Base-by-base conservation (phyloP, 2,329 filamentous ascomycete species). In the Acephala macrosclerotiorum region DNA sequence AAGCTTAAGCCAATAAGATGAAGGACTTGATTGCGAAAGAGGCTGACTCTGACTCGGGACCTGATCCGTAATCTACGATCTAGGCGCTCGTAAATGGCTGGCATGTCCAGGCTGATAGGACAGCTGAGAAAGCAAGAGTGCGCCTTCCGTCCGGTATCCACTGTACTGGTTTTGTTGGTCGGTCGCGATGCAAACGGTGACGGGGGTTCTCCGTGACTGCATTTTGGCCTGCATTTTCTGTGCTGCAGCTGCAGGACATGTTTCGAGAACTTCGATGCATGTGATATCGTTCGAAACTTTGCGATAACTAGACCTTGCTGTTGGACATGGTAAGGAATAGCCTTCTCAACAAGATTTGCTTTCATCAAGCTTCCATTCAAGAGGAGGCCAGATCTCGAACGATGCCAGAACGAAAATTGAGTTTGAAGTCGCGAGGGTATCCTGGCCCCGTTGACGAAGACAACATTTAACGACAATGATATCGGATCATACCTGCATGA, bases 81-180 rank as follows among this genome's bases (percentile, higher is more conserved):
- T 7, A 20, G 16, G 9, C n/a, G 6, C 20, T 49, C n/a, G 20
- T 49, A 5, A 22, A 49, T 49, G 45, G 42, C 45, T 49, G 29
- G 14, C 11, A 22, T n/a, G 11, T 22, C 45, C n/a, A n/a, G 18
- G n/a, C 42, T 18, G n/a, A 47, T 47, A 47, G 42, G 42, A 11
- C n/a, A n/a, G 42, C n/a, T 47, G 18, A 47, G 42, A 22, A 47
- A 47, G n/a, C n/a, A 47, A 47, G 20, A 22, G n/a, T 49, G 45
- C 45, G 45, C 45, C 45, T 49, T 49, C 45, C n/a, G 45, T 49
- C 45, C 45, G 45, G 45, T n/a, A 25, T 22, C 45, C 45, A 49
- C 45, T 22, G 18, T 49, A 4, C 20, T 49, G n/a, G 45, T 25
- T 49, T 49, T n/a, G 18, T 49, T 22, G n/a, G n/a, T 49, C 45